Base-by-base conservation (phyloP, 2,329 filamentous ascomycete genomes). In the Sarocladium brachiariae region DNA sequence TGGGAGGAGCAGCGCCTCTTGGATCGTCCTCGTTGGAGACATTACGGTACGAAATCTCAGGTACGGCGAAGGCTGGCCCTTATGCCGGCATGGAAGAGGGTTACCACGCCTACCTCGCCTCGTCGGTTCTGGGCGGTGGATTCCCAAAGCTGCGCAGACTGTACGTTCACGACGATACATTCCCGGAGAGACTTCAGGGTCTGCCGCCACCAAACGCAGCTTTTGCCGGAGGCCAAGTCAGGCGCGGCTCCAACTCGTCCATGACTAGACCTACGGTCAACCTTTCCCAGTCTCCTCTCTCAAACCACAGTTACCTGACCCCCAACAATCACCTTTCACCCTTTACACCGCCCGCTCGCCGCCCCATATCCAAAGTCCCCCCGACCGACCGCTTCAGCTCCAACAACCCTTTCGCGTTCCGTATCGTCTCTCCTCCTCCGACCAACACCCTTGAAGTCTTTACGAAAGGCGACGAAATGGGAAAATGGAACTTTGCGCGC, bases 31-130 rank as follows among this genome's bases (percentile, higher is more conserved):
- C 83, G 14, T 77, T 97, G 18, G 71, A 75, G 57, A 85, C 81
- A 2, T 72, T 97, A 13, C 85, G 92, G 58, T 96, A 84, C 63
- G 92, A 96, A 67, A 87, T 97, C 63, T 85, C 81, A 10, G 76
- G 81, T 2, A 72, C 73, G 9, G 69, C 79, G 0, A 65, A 72
- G 3, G 70, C 79, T 1, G 79, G 81, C 19, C 75, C 83, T 10
- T 86, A 81, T 53, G 69, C 74, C 8, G 73, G 68, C 54, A 70
- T 77, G 21, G 77, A 77, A 1, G 67, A 72, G 9, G 77, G 77
- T 16, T 95, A 96, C 70, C 95, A 96, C 67, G 80, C 81, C 54
- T 96, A 96, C 66, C 80, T 97, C 18, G 84, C 89, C 23, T 80
- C 80, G n/a, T 95, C 89, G 0, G 79, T 97, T 27, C 80, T 93